Evolutionary conservation across 805 yeast species (phyloP), one percentile per base, ranked within the genome.

Genomic region (Starmerella lactis-condensi): DNA sequence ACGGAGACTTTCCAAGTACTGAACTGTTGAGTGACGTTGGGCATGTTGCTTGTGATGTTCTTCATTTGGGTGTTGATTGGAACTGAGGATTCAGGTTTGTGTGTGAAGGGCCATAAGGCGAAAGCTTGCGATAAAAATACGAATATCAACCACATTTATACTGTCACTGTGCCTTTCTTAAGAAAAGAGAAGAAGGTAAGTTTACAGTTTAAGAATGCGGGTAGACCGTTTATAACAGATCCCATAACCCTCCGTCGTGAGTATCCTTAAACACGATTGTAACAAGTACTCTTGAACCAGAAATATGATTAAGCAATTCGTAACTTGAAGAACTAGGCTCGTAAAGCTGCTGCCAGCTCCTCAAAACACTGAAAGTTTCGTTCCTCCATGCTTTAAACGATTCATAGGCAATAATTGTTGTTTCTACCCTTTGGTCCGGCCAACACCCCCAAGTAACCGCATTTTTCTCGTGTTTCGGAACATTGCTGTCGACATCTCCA

Each of bases 371-470:
- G 54, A 81, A 89, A 1, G 93, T 92, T 52, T 89, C 99, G 46
- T 83, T 95, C 43, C 75, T 69, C 98, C 98, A 89, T 1, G 94
- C 94, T 42, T 68, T 67, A 59, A 89, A 85, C 2, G 95, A 79
- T 44, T 82, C 93, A 43, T 71, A 76, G 48, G 83, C 94, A 34
- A 89, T 72, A 38, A 83, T 75, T 0, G 98, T 89, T 1, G 95
- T 77, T 53, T 83, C 95, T 22, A 81, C 67, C 22, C 82, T 73
- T 12, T 26, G 26, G 48, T 81, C 93, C 40, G 82, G 69, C 63
- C 89, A 85, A 3, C 77, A 93, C 39, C 96, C 98, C 98, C 98
- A 89, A 1, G 98, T 89, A 6, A 89, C 91, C 17, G 89, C 93
- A 40, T 73, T 75, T 26, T 81, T 72, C 14, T 56, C 55, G 11